A percentile compares a stretch with the other conserved stretches of the same genome.
Evolutionary conservation across 164 flowering plant genomes (phyloP).

Genomic region (Annona squamosa): DNA sequence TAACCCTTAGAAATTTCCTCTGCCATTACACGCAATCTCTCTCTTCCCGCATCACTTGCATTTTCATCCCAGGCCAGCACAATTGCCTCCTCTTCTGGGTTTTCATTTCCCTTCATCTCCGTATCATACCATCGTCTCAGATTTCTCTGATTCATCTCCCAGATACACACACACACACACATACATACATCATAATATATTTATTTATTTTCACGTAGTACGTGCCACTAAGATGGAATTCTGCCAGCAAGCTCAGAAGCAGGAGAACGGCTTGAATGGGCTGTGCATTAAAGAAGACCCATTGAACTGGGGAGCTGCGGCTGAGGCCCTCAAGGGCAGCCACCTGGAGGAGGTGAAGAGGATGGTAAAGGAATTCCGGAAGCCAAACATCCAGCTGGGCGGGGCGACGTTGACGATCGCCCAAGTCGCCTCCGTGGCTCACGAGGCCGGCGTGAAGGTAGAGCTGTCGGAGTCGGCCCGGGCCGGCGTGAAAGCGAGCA

Average conservation of each 20-base stretch:
- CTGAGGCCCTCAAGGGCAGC: conserved; percentile 40
- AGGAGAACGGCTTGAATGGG: conserved; percentile 10
- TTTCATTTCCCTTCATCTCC: neutral
- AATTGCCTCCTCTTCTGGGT: neutral
- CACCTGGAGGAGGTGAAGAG: conserved; percentile 49
- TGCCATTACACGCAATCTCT: neutral
- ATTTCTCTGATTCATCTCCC: neutral
- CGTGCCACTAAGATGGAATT: conserved; percentile 1
- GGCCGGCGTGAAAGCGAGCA: conserved; percentile 49
- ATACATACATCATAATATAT: neutral
- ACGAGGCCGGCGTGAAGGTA: conserved; percentile 21
- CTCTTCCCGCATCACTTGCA: neutral
- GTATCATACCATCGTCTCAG: no score
- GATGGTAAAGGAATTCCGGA: conserved; percentile 48
- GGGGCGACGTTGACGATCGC: conserved; percentile 40
- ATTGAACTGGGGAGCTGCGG: conserved; percentile 47
- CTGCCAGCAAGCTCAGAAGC: neutral
- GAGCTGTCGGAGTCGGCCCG: conserved; percentile 47
- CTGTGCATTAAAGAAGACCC: conserved; percentile 32
- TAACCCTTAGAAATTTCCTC: neutral
- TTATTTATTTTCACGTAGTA: neutral
- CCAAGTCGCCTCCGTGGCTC: conserved; percentile 44
- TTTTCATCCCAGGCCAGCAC: conserved; percentile 2
- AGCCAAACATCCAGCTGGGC: conserved; percentile 33
- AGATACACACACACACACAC: neutral